Base-by-base conservation (phyloP, 2,329 filamentous ascomycete genomes). In the Aspergillus fumigatus region DNA sequence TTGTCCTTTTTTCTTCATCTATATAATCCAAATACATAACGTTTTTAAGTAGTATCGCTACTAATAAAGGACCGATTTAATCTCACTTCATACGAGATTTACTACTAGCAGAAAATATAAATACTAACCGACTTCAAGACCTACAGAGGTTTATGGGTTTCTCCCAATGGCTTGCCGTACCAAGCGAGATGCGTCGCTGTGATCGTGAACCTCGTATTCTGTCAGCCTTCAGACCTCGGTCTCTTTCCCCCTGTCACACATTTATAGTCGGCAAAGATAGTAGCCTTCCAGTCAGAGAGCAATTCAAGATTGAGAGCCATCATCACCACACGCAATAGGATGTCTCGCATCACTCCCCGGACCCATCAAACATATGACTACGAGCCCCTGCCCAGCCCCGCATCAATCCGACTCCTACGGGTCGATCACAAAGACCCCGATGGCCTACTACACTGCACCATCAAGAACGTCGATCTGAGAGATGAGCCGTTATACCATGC, bases 361-460 rank as follows among this genome's bases (percentile, higher is more conserved):
- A 7, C 32, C 14, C 8, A 25, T 8, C 9, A 17, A 17, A 26
- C 11, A 50, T 41, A 23, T 9, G 29, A 50, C n/a, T 55, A 55
- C 19, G 48, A 55, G 14, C n/a, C 23, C 6, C 40, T 55, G 4
- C 48, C 48, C 3, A 51, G 38, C 23, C 25, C 53, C 25, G 51
- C 53, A 3, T 55, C 53, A 3, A 55, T 55, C 26, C 25, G 53
- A 19, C 53, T 55, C n/a, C 21, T 55, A n/a, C 48, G 40, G 6
- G 48, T 55, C 1, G 25, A 55, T 1, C 35, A 48, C 3, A 51
- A 14, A 49, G 48, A 51, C 38, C n/a, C 35, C 11, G 6, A 55
- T 19, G 48, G 53, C 1, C 2, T 17, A 10, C 14, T 55, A 3
- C 38, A 45, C 2, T 41, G 50, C 32, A 25, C 41, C 19, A 19